These are phyloP conservation scores for Hammondia hammondi DNA, from an alignment of 169 alveolate species.

Conservation along the genomic window DNA sequence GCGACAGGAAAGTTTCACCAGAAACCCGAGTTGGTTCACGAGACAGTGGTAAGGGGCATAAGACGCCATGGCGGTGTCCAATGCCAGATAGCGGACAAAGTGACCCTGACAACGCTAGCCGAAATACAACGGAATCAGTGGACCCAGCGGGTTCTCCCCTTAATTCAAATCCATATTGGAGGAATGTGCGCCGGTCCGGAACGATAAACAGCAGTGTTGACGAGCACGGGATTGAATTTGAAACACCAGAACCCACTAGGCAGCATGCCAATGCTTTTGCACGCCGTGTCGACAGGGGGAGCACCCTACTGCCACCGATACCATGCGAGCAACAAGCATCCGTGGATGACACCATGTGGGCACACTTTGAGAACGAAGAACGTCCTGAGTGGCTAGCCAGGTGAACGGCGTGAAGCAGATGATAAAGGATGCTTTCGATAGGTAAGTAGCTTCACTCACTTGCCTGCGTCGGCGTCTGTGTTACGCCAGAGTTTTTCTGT, in stretches of 20 bases:
- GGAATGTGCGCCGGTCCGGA: too few species aligned
- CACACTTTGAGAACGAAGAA: background rate
- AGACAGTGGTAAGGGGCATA: background rate
- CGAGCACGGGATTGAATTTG: background rate
- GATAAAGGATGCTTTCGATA: too few species aligned
- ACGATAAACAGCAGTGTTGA: background rate
- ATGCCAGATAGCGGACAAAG: background rate
- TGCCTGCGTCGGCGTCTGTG: too few species aligned
- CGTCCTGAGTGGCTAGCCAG: too few species aligned
- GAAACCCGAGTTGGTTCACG: background rate
- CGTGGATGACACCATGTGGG: constrained; percentile 19
- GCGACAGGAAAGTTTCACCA: background rate
- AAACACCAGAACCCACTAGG: background rate
- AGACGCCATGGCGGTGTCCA: background rate
- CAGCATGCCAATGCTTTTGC: background rate
- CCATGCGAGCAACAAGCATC: background rate
- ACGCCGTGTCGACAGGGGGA: background rate
- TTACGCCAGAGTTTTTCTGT: too few species aligned
- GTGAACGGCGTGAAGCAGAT: too few species aligned
- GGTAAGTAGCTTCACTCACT: too few species aligned
- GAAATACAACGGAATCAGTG: background rate
- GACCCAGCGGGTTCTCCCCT: background rate
- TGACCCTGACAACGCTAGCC: background rate
- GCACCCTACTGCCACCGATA: background rate
- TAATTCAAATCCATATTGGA: too few species aligned